Conservation (phyloP, 2,329 filamentous ascomycete genomes). For the Xylaria digitata region DNA sequence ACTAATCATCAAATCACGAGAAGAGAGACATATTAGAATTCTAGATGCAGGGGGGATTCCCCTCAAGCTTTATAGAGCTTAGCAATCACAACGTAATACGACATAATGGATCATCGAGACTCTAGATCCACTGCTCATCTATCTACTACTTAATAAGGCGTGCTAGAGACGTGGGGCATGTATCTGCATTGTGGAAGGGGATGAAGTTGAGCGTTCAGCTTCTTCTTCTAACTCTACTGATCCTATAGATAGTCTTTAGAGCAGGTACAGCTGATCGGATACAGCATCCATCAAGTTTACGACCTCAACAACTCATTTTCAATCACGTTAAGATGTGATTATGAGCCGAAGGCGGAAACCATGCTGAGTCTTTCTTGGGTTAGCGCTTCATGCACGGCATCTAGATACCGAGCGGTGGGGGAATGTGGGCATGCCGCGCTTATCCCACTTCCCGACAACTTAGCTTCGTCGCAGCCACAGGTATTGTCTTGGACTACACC, state of each 20-base stretch:
- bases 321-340: not conserved
- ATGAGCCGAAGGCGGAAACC: not conserved
- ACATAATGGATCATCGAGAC: not conserved
- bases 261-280: not conserved
- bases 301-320: not conserved
- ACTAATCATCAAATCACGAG: conserved; percentile 1
- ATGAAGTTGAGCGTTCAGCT: not conserved
- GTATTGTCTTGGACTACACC: conserved; percentile 6
- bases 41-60: not conserved
- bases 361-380: not conserved
- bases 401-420: conserved; percentile 2
- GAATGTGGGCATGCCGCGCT: conserved; percentile 11
- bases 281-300: not conserved
- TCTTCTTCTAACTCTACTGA: not conserved
- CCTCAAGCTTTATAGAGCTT: conserved; percentile 22
- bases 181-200: not conserved
- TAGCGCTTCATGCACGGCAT: conserved; percentile 2
- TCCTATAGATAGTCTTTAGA: too few species aligned
- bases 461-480: not conserved
- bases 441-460: conserved; percentile 1
- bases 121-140: conserved; percentile 19
- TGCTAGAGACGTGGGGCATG: conserved; percentile 20
- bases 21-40: conserved; percentile 8
- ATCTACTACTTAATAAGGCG: not conserved
- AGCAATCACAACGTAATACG: conserved; percentile 16